Evolutionary conservation across 768 basidiomycete genomes (phyloP), one percentile per base, ranked within the genome.

Genomic region (Leccinum rimulosum): DNA sequence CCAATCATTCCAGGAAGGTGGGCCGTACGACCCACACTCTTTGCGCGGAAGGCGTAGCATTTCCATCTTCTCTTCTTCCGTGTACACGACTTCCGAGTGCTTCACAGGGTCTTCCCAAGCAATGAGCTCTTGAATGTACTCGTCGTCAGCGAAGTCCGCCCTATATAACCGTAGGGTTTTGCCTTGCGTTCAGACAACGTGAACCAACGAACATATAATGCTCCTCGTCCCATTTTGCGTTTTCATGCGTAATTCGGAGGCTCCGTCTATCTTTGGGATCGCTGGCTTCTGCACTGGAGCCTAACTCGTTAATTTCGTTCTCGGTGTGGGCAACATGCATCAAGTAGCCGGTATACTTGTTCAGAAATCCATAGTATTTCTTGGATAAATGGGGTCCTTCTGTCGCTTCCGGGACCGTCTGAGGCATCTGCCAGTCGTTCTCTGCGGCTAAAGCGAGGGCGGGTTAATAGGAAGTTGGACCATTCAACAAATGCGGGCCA

Each of bases 261-360:
- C 59, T 64, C 30, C 84, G 79, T 38, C 91, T 81, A 61, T 87
- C 84, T 3, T 72, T 68, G 12, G 66, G 71, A 12, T 76, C 69
- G 55, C 81, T 82, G 1, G 68, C 78, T 74, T 95, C 92, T 14
- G 81, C 86, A 60, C 86, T 81, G 17, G 75, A 53, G 4, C 90
- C 91, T 14, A 93, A 79, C 66, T 92, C 91, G 66, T 93, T 90
- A 11, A 92, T 77, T 67, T 93, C 92, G 67, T 93, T 93, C 68
- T 88, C 89, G 3, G 82, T 82, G 64, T 91, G 82, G n/a, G 75
- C 74, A 9, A 86, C 85, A 71, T 92, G 86, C 57, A 73, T 77
- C 67, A 94, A 89, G 68, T 90, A 92, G 8, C 89, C 89, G 2
- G 82, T 82, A 69, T 93, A 80, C 69, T 83, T 77, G 71, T 89